Base-by-base conservation (phyloP, 345 rosid genomes). In the Carallia pectinifolia region DNA sequence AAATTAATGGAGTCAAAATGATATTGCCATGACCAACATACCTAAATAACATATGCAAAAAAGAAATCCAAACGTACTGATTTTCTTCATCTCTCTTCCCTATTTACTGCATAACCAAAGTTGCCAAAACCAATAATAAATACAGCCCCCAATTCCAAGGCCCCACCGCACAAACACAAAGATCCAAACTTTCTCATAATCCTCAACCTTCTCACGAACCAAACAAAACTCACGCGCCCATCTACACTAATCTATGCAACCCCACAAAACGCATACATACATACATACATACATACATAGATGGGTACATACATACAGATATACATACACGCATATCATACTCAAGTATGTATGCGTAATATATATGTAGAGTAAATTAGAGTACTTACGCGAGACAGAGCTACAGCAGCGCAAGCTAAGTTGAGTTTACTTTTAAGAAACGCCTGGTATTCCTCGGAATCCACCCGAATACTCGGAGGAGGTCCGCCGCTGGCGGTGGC, bases 391-490 rank as follows among this genome's bases (percentile, higher is more conserved):
- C 80, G 65, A 34, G 80, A 72, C 53, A 50, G 44, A 23, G 76
- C 76, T 19, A 77, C 80, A 10, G 76, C 76, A 30, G 80, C 80
- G 30, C 80, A 77, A 39, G 80, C 80, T 29, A 77, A 59, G 29
- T 53, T 72, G 70, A 77, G 76, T 53, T 77, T 72, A 40, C 73
- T 68, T 58, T 72, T 77, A 10, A 77, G 68, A 58, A 77, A 58
- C 7, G 73, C 70, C 52, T 64, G 76, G 66, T 64, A 72, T 15
- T 72, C 73, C 31, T 72, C 76, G 19, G 80, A 72, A 38, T 72
- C 80, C 69, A 50, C 80, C 34, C 72, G 72, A 63, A 66, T 17
- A 53, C 18, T 40, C 17, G 71, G 56, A 58, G 73, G 70, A 1
- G 33, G 8, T 4, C 23, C 29, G 12, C 30, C 6, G 33, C 15